These are phyloP conservation scores for Rhynchospora pubera DNA, from an alignment of 176 grass and related monocot genomes.

Conservation along the genomic window DNA sequence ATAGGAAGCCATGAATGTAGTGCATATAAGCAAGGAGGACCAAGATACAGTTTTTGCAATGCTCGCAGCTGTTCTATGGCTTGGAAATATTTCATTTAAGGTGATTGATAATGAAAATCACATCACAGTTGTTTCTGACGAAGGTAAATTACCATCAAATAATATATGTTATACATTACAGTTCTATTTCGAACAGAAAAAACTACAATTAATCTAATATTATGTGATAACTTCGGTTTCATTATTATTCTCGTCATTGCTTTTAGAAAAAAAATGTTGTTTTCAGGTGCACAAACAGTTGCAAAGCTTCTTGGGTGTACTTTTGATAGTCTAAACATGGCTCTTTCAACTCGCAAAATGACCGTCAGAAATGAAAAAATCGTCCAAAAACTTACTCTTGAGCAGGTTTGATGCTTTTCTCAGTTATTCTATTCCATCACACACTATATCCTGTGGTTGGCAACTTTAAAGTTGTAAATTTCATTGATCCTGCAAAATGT, in stretches of 20 bases:
- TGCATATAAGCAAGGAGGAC: conserved; percentile 94
- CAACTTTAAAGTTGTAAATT: neutral
- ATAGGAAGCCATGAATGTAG: conserved; percentile 89
- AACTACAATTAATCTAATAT: neutral
- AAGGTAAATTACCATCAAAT: conserved; percentile 45
- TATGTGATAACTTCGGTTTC: neutral
- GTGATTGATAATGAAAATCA: conserved; percentile 96
- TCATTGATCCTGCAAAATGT: conserved; percentile 20
- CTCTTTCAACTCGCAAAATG: conserved; percentile 90
- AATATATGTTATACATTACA: neutral
- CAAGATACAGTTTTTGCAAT: conserved; percentile 88
- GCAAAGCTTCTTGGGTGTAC: conserved; percentile 86
- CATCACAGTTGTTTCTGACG: conserved; percentile 79
- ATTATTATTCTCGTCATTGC: conserved; percentile 2
- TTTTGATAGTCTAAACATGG: conserved; percentile 64
- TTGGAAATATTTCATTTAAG: conserved; percentile 86
- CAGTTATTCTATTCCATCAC: conserved; percentile 8
- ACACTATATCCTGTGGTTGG: neutral
- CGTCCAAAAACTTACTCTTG: conserved; percentile 94
- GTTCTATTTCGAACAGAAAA: neutral
- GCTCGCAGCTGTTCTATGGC: conserved; percentile 81
- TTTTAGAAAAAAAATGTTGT: neutral
- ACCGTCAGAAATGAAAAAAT: conserved; percentile 94
- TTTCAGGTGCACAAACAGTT: conserved; percentile 72
- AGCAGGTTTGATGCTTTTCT: conserved; percentile 59